phyloP scores from a whole-genome alignment of 768 basidiomycete genomes.

The Podaxis mareebaensis region DNA sequence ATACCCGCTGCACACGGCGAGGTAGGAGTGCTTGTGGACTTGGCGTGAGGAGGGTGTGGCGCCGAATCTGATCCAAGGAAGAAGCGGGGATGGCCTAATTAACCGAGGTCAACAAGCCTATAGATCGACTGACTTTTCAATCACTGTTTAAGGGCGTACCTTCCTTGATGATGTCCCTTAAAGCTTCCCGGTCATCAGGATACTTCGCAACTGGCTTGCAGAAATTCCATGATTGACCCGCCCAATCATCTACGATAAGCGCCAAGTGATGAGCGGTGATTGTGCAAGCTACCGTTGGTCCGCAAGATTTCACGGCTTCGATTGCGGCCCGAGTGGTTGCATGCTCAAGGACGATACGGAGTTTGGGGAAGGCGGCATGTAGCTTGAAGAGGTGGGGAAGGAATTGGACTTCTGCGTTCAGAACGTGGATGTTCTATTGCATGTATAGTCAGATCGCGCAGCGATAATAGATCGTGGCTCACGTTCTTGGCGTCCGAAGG shows the following conservation, averaged over 20 bases:
- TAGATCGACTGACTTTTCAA: neutral
- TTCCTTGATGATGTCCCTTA: constrained; percentile 74
- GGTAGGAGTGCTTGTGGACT: constrained; percentile 68
- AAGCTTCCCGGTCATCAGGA: constrained; percentile 85
- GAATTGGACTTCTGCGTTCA: constrained; percentile 92
- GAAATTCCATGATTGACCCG: constrained; percentile 92
- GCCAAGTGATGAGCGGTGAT: constrained; percentile 97
- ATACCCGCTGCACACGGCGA: constrained; percentile 92
- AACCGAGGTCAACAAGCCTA: neutral
- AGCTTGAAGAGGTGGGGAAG: constrained; percentile 84
- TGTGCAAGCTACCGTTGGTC: constrained; percentile 86
- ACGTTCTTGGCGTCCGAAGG: constrained; percentile 67
- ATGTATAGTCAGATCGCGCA: constrained; percentile 7
- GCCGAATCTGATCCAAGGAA: constrained; percentile 98
- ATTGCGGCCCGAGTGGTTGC: constrained; percentile 93
- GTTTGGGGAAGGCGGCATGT: constrained; percentile 79
- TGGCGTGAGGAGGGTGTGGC: constrained; percentile 75
- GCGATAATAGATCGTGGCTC: constrained; percentile 23
- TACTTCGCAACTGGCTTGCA: constrained; percentile 99
- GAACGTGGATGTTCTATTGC: constrained; percentile 78
- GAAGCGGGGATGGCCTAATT: constrained; percentile 84
- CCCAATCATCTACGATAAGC: constrained; percentile 95
- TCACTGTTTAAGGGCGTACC: constrained; percentile 40
- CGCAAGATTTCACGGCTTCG: constrained; percentile 78
- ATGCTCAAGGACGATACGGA: constrained; percentile 96